Percentiles rank a stretch among this genome's conserved stretches.
These are phyloP conservation scores for Paramecium sexaurelia DNA, from an alignment of 73 alveolate species.

Conservation along the genomic window DNA sequence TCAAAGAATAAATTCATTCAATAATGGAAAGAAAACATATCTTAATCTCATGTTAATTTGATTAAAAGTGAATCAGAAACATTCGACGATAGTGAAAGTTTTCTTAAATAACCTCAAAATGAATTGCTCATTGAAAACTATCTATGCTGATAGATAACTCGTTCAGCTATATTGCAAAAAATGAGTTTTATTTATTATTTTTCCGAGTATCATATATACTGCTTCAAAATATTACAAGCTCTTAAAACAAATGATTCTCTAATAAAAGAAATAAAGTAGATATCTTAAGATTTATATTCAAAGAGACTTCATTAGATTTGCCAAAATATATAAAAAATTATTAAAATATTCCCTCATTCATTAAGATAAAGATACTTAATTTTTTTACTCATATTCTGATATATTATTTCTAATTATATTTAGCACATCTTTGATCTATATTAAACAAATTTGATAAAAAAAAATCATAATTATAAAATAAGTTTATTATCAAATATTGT, in stretches of 20 bases:
- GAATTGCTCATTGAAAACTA: background rate
- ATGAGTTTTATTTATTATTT: constrained; percentile 21
- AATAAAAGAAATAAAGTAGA: background rate
- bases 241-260: background rate
- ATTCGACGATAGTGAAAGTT: constrained; percentile 1
- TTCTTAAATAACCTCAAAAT: background rate
- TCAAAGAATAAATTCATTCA: background rate
- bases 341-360: background rate
- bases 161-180: background rate
- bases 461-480: background rate
- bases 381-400: background rate
- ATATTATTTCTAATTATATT: background rate
- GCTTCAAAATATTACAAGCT: background rate
- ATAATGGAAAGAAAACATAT: background rate
- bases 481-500: background rate
- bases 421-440: background rate
- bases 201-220: constrained; percentile 31
- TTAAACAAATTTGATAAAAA: background rate
- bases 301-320: background rate
- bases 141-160: background rate
- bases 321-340: background rate
- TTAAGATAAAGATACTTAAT: background rate
- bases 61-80: constrained; percentile 36
- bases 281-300: background rate
- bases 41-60: background rate